Conservation (phyloP, 129 eudicot species). For the Flaveria sonorensis region DNA sequence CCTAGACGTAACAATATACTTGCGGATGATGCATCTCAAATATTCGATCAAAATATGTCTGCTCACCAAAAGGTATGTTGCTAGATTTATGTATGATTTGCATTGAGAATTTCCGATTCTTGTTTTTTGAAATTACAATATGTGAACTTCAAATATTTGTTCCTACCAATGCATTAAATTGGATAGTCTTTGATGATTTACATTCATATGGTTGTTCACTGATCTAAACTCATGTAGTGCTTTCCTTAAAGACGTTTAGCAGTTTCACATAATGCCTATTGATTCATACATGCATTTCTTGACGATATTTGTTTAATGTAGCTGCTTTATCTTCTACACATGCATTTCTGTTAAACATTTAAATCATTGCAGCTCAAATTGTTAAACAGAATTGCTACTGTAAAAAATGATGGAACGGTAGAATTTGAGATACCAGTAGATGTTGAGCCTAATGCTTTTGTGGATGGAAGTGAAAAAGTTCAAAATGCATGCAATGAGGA, state of each 20-base stretch:
- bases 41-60: slow-evolving; percentile 66
- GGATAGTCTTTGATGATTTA: slow-evolving; percentile 7
- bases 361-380: slow-evolving; percentile 86
- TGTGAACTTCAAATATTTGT: background rate
- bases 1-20: slow-evolving; percentile 51
- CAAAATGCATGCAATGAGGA: slow-evolving; percentile 58
- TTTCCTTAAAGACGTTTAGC: background rate
- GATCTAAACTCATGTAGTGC: background rate
- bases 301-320: background rate
- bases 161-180: slow-evolving; percentile 7
- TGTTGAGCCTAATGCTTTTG: slow-evolving; percentile 56
- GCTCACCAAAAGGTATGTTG: slow-evolving; percentile 72
- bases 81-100: slow-evolving; percentile 13
- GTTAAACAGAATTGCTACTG: slow-evolving; percentile 97
- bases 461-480: slow-evolving; percentile 40
- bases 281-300: slow-evolving; percentile 8
- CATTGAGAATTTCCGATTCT: no score
- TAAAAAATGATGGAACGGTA: slow-evolving; percentile 91
- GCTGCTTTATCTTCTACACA: slow-evolving; percentile 18
- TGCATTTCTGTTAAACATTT: slow-evolving; percentile 41
- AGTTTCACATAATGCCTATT: background rate
- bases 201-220: background rate
- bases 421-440: slow-evolving; percentile 90
- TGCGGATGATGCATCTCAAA: slow-evolving; percentile 81
- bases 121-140: background rate